phyloP scores from a whole-genome alignment of 225 moss, liverwort and hornwort species.

The Lunularia cruciata region DNA sequence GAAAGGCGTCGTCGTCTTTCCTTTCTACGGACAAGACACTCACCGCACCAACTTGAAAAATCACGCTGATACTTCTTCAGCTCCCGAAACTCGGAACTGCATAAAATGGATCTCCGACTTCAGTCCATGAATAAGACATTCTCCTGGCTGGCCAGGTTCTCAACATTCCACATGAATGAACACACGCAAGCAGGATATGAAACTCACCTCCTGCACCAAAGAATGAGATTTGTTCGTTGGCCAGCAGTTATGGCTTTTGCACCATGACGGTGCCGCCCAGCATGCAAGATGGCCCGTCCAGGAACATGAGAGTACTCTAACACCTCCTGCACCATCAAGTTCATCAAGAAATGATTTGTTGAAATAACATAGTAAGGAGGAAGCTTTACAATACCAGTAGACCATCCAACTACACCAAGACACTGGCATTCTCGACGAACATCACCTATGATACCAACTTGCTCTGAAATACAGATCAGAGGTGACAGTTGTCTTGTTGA shows the following conservation, averaged over 20 bases:
- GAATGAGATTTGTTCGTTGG: conserved; percentile 90
- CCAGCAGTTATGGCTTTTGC: conserved; percentile 95
- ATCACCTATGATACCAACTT: too few species aligned
- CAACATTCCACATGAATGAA: not conserved
- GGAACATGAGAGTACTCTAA: conserved; percentile 96
- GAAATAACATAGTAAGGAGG: too few species aligned
- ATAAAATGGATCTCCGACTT: not conserved
- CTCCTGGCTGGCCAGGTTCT: not conserved
- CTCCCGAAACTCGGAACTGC: conserved; percentile 97
- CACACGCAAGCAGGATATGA: not conserved
- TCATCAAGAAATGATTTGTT: too few species aligned
- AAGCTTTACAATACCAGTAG: too few species aligned
- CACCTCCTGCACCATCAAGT: conserved; percentile 63
- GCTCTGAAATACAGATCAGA: not conserved
- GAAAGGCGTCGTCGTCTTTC: conserved; percentile 80
- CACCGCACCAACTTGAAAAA: conserved; percentile 99
- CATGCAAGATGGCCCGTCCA: conserved; percentile 91
- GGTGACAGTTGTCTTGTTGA: not conserved
- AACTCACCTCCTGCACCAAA: conserved; percentile 92
- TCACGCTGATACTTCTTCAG: conserved; percentile 98
- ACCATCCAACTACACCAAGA: too few species aligned
- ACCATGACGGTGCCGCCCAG: conserved; percentile 95
- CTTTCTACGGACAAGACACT: conserved; percentile 77
- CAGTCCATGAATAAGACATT: not conserved
- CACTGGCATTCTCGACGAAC: not conserved